A percentile compares a stretch with the other conserved stretches of the same genome.
Evolutionary conservation across 2,329 filamentous ascomycete species (phyloP).

Genomic region (Annulohypoxylon truncatum): DNA sequence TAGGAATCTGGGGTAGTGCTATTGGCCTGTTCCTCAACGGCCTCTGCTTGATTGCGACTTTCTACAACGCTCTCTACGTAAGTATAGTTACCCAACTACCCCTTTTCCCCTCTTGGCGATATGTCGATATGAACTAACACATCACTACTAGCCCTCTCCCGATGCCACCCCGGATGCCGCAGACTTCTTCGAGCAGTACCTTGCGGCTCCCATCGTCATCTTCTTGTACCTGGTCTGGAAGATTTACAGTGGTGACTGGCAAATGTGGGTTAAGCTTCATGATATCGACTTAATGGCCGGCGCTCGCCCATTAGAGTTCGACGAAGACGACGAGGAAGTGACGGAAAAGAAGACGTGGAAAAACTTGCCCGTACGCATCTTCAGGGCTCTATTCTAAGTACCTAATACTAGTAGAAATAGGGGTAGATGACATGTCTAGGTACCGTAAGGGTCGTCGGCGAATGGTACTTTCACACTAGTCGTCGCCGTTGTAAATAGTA

Average conservation of each 20-base stretch:
- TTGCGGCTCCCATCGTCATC: slow-evolving; percentile 68
- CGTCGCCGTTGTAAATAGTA: not conserved
- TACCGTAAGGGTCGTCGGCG: not conserved
- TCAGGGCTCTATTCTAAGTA: slow-evolving; percentile 52
- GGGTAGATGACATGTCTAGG: not conserved
- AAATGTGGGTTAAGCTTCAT: slow-evolving; percentile 65
- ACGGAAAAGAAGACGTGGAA: slow-evolving; percentile 51
- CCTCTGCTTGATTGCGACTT: slow-evolving; percentile 76
- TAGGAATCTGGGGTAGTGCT: slow-evolving; percentile 75
- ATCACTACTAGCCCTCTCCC: slow-evolving; percentile 48
- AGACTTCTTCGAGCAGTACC: slow-evolving; percentile 69
- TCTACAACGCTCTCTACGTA: slow-evolving; percentile 73
- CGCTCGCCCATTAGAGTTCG: slow-evolving; percentile 65
- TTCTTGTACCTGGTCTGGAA: slow-evolving; percentile 75
- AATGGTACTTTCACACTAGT: not conserved
- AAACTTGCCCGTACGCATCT: slow-evolving; percentile 52
- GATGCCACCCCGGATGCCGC: slow-evolving; percentile 53
- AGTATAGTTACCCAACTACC: slow-evolving; percentile 38
- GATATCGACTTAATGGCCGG: slow-evolving; percentile 73
- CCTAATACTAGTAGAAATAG: not conserved
- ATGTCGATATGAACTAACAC: slow-evolving; percentile 27
- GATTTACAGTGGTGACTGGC: slow-evolving; percentile 63
- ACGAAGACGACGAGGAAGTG: slow-evolving; percentile 52
- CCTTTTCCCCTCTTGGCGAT: not conserved
- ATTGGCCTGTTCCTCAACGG: slow-evolving; percentile 74